Conservation (phyloP, 2,329 filamentous ascomycete species). For the Verticillium nonalfalfae region DNA sequence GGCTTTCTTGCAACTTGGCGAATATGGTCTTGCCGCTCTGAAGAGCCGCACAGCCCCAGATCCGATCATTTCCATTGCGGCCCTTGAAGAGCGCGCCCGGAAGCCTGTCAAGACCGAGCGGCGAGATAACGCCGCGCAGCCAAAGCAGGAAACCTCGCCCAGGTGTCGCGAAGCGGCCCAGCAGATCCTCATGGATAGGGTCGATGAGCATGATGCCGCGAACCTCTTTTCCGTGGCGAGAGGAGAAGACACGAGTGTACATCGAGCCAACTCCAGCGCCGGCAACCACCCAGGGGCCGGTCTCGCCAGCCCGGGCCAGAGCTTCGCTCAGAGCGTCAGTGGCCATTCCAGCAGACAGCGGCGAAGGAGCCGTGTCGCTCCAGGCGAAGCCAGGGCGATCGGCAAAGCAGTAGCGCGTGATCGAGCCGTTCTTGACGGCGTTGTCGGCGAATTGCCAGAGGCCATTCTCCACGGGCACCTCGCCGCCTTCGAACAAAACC, state of each 20-base stretch:
- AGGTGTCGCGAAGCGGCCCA: slow-evolving; percentile 60
- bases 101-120: slow-evolving; percentile 76
- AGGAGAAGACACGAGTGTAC: slow-evolving; percentile 86
- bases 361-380: slow-evolving; percentile 86
- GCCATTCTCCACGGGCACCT: slow-evolving; percentile 69
- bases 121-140: slow-evolving; percentile 78
- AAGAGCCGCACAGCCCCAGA: slow-evolving; percentile 74
- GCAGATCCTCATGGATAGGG: slow-evolving; percentile 79
- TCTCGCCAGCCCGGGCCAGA: slow-evolving; percentile 70
- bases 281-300: slow-evolving; percentile 82
- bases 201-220: slow-evolving; percentile 81
- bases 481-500: slow-evolving; percentile 78
- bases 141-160: slow-evolving; percentile 77
- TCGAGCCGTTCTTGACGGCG: slow-evolving; percentile 71
- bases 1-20: slow-evolving; percentile 84
- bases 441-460: slow-evolving; percentile 75
- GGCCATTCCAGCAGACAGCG: slow-evolving; percentile 89
- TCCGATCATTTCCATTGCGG: slow-evolving; percentile 72
- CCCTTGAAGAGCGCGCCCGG: slow-evolving; percentile 77
- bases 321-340: slow-evolving; percentile 84
- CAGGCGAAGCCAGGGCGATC: slow-evolving; percentile 87
- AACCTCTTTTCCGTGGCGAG: slow-evolving; percentile 69
- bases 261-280: slow-evolving; percentile 83
- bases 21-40: slow-evolving; percentile 82
- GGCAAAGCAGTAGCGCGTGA: slow-evolving; percentile 88